Percentiles rank a stretch among this genome's conserved stretches.
These are phyloP conservation scores for Aphanomyces cochlioides DNA, from an alignment of 352 stramenopile genomes.

Conservation along the genomic window DNA sequence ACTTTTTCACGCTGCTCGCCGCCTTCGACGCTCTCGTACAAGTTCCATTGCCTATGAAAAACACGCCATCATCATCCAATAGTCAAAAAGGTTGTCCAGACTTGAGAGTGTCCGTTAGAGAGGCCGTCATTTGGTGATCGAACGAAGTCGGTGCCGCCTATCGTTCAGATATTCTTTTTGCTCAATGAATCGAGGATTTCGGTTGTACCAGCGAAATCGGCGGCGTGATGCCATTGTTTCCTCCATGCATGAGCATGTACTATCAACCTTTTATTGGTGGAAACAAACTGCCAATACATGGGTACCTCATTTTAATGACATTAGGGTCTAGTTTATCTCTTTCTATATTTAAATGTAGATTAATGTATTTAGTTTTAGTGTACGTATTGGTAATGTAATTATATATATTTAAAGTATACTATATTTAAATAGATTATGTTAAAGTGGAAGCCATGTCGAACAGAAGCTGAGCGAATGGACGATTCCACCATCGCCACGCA, in stretches of 20 bases:
- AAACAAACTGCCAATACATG: background rate
- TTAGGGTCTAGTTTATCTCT: too few relatives aligned
- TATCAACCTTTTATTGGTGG: background rate
- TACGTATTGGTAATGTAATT: too few relatives aligned
- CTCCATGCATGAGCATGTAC: background rate
- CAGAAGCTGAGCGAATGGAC: too few relatives aligned
- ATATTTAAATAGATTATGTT: too few relatives aligned
- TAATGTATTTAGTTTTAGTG: too few relatives aligned
- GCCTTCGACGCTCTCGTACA: conserved; percentile 77
- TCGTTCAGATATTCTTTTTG: too few relatives aligned
- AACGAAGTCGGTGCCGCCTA: conserved; percentile 54
- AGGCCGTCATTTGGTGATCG: conserved; percentile 61
- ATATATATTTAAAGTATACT: too few relatives aligned
- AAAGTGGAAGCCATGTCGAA: too few relatives aligned
- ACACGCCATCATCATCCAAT: background rate
- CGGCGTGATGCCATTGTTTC: conserved; percentile 46
- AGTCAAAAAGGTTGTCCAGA: conserved; percentile 29
- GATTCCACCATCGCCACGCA: too few relatives aligned
- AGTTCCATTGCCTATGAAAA: conserved; percentile 41
- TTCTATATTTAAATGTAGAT: too few relatives aligned
- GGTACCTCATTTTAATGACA: background rate
- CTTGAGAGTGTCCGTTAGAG: conserved; percentile 59
- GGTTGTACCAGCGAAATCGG: conserved; percentile 54
- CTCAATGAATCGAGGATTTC: too few relatives aligned
- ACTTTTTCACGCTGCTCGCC: conserved; percentile 57